Base-by-base conservation (phyloP, 116 monocot species). In the Phalaenopsis hybrid region DNA sequence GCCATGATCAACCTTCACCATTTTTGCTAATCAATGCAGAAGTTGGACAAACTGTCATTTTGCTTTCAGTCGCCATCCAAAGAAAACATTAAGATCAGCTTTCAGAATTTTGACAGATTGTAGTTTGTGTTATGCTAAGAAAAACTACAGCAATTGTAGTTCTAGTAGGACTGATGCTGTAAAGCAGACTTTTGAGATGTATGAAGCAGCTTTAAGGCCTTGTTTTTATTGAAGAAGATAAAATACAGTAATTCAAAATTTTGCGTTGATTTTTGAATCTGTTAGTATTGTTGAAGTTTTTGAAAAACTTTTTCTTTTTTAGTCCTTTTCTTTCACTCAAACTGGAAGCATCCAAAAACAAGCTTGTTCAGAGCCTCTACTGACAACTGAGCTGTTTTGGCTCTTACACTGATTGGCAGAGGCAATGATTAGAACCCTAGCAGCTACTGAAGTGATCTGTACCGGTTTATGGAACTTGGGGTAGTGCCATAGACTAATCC, bases 11-110 rank as follows among this genome's bases (percentile, higher is more conserved):
- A 51, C 25, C 50, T 75, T 18, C 25, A 77, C 12, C 41, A 0
- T 9, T 0, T 44, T 77, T 77, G 49, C 21, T 51, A 4, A 28
- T 77, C 18, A 51, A 51, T 12, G 28, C 2, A 45, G n/a, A 46
- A 75, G 75, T 46, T 75, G 75, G 45, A 45, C 43, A 75, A 46
- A 45, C 75, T 9, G 41, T 43, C n/a, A 20, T 23, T 44, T 51
- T 31, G 52, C 77, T 77, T 52, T 77, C 77, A 51, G 52, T 77
- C 25, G 31, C 51, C 28, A 28, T 77, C 51, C 43, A 20, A 20
- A 75, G 75, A 75, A 31, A 31, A 31, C 31, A 31, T 31, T 31
- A 31, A 31, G 61, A 61, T 9, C 11, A 69, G 69, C 21, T 18
- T 37, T 70, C 13, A 12, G 17, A 13, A 5, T 72, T 16, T 41